phyloP scores from a whole-genome alignment of 2,329 filamentous ascomycete species.

The Fusarium sp. region DNA sequence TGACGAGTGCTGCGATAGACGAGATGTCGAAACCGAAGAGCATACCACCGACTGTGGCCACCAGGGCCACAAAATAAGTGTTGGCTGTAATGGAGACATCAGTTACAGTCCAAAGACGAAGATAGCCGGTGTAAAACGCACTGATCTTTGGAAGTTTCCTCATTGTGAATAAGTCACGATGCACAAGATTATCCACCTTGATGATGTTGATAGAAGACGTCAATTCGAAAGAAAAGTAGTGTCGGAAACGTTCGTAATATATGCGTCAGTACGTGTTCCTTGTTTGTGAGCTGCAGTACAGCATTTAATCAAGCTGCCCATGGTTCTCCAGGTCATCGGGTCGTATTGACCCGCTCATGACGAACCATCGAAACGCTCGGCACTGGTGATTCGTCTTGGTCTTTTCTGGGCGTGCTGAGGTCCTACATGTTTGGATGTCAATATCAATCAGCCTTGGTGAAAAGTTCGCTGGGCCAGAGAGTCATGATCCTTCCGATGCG shows the following conservation, averaged over 20 bases:
- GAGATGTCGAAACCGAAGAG: constrained; percentile 26
- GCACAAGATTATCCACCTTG: not conserved
- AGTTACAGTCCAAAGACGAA: not conserved
- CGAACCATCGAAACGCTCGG: not conserved
- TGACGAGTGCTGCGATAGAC: constrained; percentile 17
- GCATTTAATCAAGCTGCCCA: not conserved
- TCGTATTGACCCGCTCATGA: not conserved
- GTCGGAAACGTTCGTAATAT: not conserved
- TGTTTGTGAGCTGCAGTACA: not conserved
- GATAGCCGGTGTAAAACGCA: not conserved
- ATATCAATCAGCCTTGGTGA: not conserved
- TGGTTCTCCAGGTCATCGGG: not conserved
- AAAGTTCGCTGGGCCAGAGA: not conserved
- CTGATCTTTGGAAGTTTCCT: constrained; percentile 14
- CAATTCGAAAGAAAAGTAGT: not conserved
- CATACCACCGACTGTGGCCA: constrained; percentile 19
- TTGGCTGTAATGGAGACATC: not conserved
- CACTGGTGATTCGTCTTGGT: not conserved
- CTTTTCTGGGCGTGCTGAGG: not conserved
- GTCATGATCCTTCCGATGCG: not conserved
- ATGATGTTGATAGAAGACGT: not conserved
- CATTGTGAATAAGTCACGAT: not conserved
- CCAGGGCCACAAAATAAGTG: constrained; percentile 16
- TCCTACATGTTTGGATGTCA: not conserved
- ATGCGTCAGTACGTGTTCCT: not conserved